Percentiles rank a stretch among this genome's conserved stretches.
phyloP scores from a whole-genome alignment of 768 basidiomycete genomes.

The Clitopilus hobsonii region DNA sequence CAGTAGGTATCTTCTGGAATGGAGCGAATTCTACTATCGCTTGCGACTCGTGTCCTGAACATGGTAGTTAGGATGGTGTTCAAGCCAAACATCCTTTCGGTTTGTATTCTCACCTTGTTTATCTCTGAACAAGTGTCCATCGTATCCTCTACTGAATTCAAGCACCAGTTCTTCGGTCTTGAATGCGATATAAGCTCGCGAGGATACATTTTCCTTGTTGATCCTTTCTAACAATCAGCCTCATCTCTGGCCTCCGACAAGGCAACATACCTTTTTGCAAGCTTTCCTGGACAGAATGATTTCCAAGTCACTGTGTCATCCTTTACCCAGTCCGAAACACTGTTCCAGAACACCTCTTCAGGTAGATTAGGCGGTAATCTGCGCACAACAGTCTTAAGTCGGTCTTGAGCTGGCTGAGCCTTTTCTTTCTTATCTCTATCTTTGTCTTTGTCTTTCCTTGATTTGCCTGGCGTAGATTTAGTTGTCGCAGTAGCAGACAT shows the following conservation, averaged over 20 bases:
- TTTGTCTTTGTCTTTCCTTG: slow-evolving; percentile 31
- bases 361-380: slow-evolving; percentile 89
- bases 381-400: slow-evolving; percentile 84
- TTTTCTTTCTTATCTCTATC: slow-evolving; percentile 32
- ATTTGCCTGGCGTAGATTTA: slow-evolving; percentile 23
- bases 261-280: slow-evolving; percentile 56
- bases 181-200: slow-evolving; percentile 92
- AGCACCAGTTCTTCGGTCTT: slow-evolving; percentile 68
- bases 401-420: slow-evolving; percentile 31
- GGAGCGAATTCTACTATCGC: slow-evolving; percentile 94
- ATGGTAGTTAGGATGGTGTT: not conserved
- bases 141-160: slow-evolving; percentile 76
- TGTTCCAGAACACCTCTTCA: slow-evolving; percentile 91
- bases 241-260: not conserved
- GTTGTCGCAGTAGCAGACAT: slow-evolving; percentile 16
- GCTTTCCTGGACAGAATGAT: slow-evolving; percentile 61
- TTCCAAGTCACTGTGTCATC: slow-evolving; percentile 71
- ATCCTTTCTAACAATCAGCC: slow-evolving; percentile 39
- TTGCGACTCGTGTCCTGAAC: slow-evolving; percentile 78
- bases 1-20: slow-evolving; percentile 77
- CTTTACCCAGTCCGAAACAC: slow-evolving; percentile 78
- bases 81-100: not conserved
- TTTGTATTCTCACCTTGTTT: slow-evolving; percentile 65
- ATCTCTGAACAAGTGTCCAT: slow-evolving; percentile 89
- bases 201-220: slow-evolving; percentile 81